These are phyloP conservation scores for Xylaria acuta DNA, from an alignment of 495 filamentous ascomycete genomes.

Conservation along the genomic window DNA sequence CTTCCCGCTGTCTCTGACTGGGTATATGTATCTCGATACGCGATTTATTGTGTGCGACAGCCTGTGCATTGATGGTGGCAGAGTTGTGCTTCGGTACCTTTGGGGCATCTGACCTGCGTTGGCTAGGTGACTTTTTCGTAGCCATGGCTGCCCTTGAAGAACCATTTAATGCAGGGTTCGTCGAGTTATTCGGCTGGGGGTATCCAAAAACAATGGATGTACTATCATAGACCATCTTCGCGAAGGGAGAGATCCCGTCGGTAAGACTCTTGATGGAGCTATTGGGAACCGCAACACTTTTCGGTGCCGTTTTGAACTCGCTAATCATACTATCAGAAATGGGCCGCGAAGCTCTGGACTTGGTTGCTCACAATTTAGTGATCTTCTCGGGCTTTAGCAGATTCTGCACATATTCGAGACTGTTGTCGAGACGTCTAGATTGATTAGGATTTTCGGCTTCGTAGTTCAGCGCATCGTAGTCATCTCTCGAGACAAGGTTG, in stretches of 20 bases:
- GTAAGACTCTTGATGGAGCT: slow-evolving; percentile 35
- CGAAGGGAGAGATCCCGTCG: slow-evolving; percentile 48
- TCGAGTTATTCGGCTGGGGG: slow-evolving; percentile 38
- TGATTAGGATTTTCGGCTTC: slow-evolving; percentile 50
- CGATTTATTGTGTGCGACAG: slow-evolving; percentile 36
- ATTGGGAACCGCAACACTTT: slow-evolving; percentile 8
- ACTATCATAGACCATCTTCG: slow-evolving; percentile 53
- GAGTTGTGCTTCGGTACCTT: slow-evolving; percentile 39
- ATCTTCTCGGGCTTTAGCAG: slow-evolving; percentile 70
- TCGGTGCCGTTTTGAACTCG: slow-evolving; percentile 68
- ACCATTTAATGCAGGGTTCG: slow-evolving; percentile 28
- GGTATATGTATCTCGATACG: slow-evolving; percentile 42
- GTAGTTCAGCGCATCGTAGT: slow-evolving; percentile 58
- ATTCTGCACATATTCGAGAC: slow-evolving; percentile 70
- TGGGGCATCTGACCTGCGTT: slow-evolving; percentile 33
- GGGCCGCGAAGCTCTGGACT: not conserved
- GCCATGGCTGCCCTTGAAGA: slow-evolving; percentile 27
- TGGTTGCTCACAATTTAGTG: slow-evolving; percentile 70
- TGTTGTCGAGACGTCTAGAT: slow-evolving; percentile 53
- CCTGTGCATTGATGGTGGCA: slow-evolving; percentile 33
- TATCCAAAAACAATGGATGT: slow-evolving; percentile 46
- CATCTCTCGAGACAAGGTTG: slow-evolving; percentile 51
- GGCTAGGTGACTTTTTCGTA: slow-evolving; percentile 34
- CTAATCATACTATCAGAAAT: slow-evolving; percentile 50
- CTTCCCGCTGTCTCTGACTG: slow-evolving; percentile 35